A percentile compares a stretch with the other conserved stretches of the same genome.
phyloP scores from a whole-genome alignment of 2,329 filamentous ascomycete genomes.

The Raffaelea arxii region DNA sequence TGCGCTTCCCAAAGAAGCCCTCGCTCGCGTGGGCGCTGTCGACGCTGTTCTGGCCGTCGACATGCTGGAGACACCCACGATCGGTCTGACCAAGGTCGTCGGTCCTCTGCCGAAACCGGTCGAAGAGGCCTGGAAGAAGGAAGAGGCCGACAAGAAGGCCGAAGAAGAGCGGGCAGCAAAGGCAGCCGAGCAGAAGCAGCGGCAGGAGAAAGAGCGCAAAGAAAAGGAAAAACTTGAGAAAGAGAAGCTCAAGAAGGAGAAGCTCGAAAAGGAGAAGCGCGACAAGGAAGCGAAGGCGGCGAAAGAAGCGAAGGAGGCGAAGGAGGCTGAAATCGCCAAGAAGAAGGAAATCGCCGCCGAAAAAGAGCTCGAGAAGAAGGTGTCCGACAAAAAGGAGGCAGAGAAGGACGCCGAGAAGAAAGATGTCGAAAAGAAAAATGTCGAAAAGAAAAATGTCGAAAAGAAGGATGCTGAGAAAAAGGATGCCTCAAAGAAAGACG shows the following conservation, averaged over 20 bases:
- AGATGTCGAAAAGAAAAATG: neutral
- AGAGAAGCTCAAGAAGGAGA: slow-evolving; percentile 9
- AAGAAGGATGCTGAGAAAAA: slow-evolving; percentile 23
- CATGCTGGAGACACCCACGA: slow-evolving; percentile 34
- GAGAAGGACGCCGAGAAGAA: slow-evolving; percentile 23
- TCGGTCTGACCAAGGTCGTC: slow-evolving; percentile 33
- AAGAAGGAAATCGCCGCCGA: too few species aligned
- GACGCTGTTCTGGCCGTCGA: slow-evolving; percentile 38
- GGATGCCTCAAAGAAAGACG: neutral
- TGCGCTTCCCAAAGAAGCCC: slow-evolving; percentile 28
- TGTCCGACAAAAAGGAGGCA: slow-evolving; percentile 27
- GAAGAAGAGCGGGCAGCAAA: slow-evolving; percentile 11
- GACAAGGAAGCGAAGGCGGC: slow-evolving; percentile 8
- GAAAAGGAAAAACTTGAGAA: slow-evolving; percentile 7
- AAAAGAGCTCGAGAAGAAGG: slow-evolving; percentile 10
- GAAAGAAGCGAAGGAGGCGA: neutral
- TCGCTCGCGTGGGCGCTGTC: slow-evolving; percentile 33
- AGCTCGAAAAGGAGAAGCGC: slow-evolving; percentile 2
- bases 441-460: slow-evolving; percentile 16
- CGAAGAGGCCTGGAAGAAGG: slow-evolving; percentile 14
- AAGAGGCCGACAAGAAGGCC: slow-evolving; percentile 6
- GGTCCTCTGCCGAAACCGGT: slow-evolving; percentile 28
- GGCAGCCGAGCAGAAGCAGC: neutral
- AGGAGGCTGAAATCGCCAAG: neutral
- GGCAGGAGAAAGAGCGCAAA: slow-evolving; percentile 7